Conservation (phyloP, 306 rosid genomes). For the Abrus pulchellus region DNA sequence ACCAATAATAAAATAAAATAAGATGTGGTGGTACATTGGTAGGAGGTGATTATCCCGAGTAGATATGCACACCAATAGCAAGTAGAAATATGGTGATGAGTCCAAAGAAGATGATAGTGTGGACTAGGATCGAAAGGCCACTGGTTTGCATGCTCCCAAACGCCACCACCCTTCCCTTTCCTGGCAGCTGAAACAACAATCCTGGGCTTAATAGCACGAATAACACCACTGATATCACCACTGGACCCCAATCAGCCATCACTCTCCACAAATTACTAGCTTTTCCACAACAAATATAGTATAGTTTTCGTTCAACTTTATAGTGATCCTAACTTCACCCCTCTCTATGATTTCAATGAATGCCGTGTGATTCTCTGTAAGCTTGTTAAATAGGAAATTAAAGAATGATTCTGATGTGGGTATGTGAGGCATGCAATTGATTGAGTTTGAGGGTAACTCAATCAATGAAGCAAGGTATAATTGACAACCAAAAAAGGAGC, state of each 20-base stretch:
- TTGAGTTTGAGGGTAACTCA: neutral
- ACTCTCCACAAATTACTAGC: slow-evolving; percentile 16
- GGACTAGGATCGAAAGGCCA: slow-evolving; percentile 67
- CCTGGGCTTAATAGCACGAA: slow-evolving; percentile 79
- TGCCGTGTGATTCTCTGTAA: neutral
- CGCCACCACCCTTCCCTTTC: slow-evolving; percentile 61
- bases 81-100: slow-evolving; percentile 60
- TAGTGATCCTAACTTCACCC: neutral
- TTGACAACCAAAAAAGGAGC: neutral
- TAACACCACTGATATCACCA: slow-evolving; percentile 81
- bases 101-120: slow-evolving; percentile 75
- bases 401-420: slow-evolving; percentile 18
- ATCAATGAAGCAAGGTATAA: slow-evolving; percentile 25
- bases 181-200: slow-evolving; percentile 73
- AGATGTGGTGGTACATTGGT: neutral
- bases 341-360: neutral
- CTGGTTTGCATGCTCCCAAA: slow-evolving; percentile 78
- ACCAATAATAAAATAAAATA: neutral
- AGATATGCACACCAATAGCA: slow-evolving; percentile 75
- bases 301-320: neutral
- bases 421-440: neutral
- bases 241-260: slow-evolving; percentile 82
- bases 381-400: slow-evolving; percentile 12
- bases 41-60: slow-evolving; percentile 51
- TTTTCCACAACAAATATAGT: neutral